Evolutionary conservation across 2,329 filamentous ascomycete genomes (phyloP).

Genomic region (Venturia asperata): DNA sequence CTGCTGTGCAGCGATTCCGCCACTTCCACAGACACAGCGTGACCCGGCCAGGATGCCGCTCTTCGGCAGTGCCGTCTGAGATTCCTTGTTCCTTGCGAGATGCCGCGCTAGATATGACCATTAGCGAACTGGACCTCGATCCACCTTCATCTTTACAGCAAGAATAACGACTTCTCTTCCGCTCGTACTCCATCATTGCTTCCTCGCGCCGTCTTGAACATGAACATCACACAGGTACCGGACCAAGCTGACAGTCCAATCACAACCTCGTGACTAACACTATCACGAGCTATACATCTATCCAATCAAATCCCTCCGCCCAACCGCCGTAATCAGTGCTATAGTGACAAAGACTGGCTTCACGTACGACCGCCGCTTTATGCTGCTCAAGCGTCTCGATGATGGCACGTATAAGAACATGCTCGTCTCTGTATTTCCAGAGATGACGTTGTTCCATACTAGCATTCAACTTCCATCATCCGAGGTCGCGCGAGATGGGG

Average conservation of each 20-base stretch:
- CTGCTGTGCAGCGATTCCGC: neutral
- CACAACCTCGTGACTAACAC: constrained; percentile 5
- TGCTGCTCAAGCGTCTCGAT: constrained; percentile 36
- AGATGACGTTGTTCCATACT: constrained; percentile 38
- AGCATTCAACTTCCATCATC: constrained; percentile 27
- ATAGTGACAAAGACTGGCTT: constrained; percentile 40
- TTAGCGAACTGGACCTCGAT: too few species aligned
- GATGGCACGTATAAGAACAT: constrained; percentile 36
- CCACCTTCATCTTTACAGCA: neutral
- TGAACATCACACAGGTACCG: constrained; percentile 32
- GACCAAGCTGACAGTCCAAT: neutral
- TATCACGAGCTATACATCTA: constrained; percentile 38
- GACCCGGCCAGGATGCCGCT: neutral
- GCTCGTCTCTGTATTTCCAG: constrained; percentile 34
- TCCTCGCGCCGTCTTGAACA: constrained; percentile 26
- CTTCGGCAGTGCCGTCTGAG: neutral
- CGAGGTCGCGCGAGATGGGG: constrained; percentile 27
- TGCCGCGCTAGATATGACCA: neutral
- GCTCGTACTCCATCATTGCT: neutral
- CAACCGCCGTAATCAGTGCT: constrained; percentile 32
- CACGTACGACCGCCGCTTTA: constrained; percentile 36
- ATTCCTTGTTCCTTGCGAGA: neutral
- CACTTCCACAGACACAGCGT: neutral
- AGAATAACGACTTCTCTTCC: neutral
- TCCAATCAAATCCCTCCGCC: constrained; percentile 42